Base-by-base conservation (phyloP, 495 filamentous ascomycete genomes). In the Xylaria nigripes region DNA sequence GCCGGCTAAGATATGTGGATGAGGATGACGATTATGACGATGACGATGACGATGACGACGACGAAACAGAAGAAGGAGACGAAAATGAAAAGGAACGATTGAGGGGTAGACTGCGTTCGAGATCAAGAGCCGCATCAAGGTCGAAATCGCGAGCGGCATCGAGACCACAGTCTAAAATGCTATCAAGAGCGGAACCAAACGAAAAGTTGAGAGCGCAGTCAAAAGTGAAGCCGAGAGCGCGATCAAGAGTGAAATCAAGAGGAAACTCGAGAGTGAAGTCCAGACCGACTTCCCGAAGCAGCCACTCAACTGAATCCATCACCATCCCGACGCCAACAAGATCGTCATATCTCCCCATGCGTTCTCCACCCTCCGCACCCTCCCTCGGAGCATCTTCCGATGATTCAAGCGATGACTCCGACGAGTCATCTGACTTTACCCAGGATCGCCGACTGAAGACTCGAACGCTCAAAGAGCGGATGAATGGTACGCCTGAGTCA, bases 361-460 rank as follows among this genome's bases (percentile, higher is more conserved):
- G 69, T 12, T 74, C 69, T 10, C 69, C 66, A 23, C 71, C 63
- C 15, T 76, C 70, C 42, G 68, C 61, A 42, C 64, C 63, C 42
- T 70, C 68, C 2, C 66, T 64, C 24, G 59, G 63, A 48, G 65
- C 69, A 25, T 69, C 70, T 1, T 65, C 66, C 27, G 66, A 59
- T 50, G 68, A 67, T 45, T 72, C 72, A 2, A 62, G 64, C n/a
- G 65, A 61, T 46, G 69, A 72, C 32, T 66, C 70, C 6, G 71
- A 63, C 54, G 68, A 67, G 16, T 65, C 65, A 16, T 67, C 72
- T 21, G 51, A 56, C 19, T 70, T 66, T 43, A 70, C 67, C 15
- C 60, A 65, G 19, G 71, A 73, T 13, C 68, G 70, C 23, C 62
- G 61, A 43, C 46, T 12, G 42, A 56, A 53, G 36, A 55, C 60